A percentile compares a stretch with the other conserved stretches of the same genome.
Conservation (phyloP, 139 green algal genomes). For the Chlamydomonas sp. region DNA sequence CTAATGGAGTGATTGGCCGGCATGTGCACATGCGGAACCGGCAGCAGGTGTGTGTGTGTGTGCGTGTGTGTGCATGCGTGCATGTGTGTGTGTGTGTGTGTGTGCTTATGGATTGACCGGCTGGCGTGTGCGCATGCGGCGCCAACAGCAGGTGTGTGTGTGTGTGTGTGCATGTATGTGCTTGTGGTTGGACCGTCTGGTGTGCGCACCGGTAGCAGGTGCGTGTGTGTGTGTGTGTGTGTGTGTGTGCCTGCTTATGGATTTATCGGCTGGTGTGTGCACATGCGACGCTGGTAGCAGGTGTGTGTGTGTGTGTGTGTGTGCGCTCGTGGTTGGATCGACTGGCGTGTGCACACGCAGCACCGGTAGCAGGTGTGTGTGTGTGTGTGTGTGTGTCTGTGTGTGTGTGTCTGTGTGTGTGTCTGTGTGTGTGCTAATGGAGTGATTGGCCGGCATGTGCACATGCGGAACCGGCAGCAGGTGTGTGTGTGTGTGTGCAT, state of each 20-base stretch:
- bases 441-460: not conserved
- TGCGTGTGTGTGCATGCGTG: too few species aligned
- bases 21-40: too few species aligned
- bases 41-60: too few species aligned
- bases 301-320: too few species aligned
- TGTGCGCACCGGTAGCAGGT: not conserved
- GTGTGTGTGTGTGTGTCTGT: too few species aligned
- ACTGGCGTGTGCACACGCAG: too few species aligned
- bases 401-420: too few species aligned
- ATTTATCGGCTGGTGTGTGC: not conserved
- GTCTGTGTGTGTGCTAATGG: slow-evolving; percentile 27
- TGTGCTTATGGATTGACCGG: slow-evolving; percentile 8
- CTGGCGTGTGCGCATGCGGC: not conserved
- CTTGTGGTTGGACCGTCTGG: not conserved
- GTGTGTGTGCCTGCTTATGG: slow-evolving; percentile 21
- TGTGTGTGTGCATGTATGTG: not conserved
- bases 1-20: not conserved
- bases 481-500: too few species aligned
- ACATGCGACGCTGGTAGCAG: not conserved
- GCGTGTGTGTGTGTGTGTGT: too few species aligned
- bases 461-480: not conserved
- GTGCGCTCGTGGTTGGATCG: not conserved
- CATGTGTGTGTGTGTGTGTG: slow-evolving; percentile 41
- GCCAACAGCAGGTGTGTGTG: too few species aligned
- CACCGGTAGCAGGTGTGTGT: too few species aligned